A percentile compares a stretch with the other conserved stretches of the same genome.
These are phyloP conservation scores for Citrullus colocynthis DNA, from an alignment of 306 rosid genomes.

Conservation along the genomic window DNA sequence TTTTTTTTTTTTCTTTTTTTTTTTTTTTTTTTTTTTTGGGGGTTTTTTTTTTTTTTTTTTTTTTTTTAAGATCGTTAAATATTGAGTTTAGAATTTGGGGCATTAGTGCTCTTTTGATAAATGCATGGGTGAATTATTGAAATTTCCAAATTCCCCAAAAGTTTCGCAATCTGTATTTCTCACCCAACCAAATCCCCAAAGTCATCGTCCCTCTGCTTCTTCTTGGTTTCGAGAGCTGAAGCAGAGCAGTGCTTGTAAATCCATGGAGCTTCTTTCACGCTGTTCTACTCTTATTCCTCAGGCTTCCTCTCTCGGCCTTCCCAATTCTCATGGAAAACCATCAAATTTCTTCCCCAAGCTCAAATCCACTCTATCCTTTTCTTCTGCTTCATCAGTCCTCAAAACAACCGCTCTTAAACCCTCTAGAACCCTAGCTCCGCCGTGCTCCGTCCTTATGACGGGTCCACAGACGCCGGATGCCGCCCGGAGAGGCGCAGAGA, in stretches of 20 bases:
- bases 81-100: background rate
- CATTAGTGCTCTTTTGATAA: background rate
- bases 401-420: slow-evolving; percentile 11
- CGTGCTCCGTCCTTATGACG: slow-evolving; percentile 20
- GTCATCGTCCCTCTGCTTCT: background rate
- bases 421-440: slow-evolving; percentile 19
- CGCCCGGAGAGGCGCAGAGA: slow-evolving; percentile 56
- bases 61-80: too few species aligned
- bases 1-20: too few species aligned
- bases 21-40: too few species aligned
- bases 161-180: background rate
- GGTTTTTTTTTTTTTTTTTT: too few species aligned
- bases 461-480: slow-evolving; percentile 45
- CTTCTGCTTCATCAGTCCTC: slow-evolving; percentile 10
- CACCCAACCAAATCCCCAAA: slow-evolving; percentile 4
- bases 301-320: background rate
- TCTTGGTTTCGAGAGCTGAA: background rate
- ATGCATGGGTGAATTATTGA: background rate
- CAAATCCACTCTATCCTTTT: slow-evolving; percentile 9
- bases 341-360: slow-evolving; percentile 17
- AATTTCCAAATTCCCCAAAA: background rate
- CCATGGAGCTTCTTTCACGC: slow-evolving; percentile 17
- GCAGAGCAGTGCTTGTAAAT: background rate
- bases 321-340: slow-evolving; percentile 1
- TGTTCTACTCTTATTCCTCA: slow-evolving; percentile 13